Base-by-base conservation (phyloP, 441 rosid genomes). In the Populus trichocarpa region DNA sequence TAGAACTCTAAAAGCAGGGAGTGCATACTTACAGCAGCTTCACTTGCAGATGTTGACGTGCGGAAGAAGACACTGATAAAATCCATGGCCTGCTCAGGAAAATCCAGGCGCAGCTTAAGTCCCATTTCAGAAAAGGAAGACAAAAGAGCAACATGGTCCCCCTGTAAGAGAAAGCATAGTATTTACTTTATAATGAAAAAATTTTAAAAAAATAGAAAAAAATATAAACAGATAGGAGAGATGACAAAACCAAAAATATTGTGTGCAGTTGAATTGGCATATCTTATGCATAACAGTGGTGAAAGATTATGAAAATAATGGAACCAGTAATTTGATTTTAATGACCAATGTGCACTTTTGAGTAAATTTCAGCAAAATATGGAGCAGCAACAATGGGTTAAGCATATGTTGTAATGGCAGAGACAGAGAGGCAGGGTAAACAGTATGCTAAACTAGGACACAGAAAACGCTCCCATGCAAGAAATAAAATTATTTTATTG, bases 51-150 rank as follows among this genome's bases (percentile, higher is more conserved):
- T 23, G 93, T 90, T 72, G 99, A 90, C 57, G 89, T 84, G 71
- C 99, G 97, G 85, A 96, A 96, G 83, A 96, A 90, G 53, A 91
- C 68, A 83, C 85, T 84, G 75, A 97, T 85, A 76, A 93, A 86
- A 83, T 88, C 96, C 99, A 96, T 94, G 78, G 90, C 97, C 87
- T 96, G 99, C 82, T 96, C 97, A 67, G 99, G 99, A 74, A 92
- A 67, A 85, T 96, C 99, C 61, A 94, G 85, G 32, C 99, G 97
- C 87, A 96, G 85, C 86, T 83, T 92, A 81, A 94, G 96, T 81
- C 99, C 99, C 99, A 96, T 94, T 90, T 96, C 99, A 67, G 96
- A 79, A 80, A 96, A 89, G 85, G 99, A 97, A 69, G 99, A 96
- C 87, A 96, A 84, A 83, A 96, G 96, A 68, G 98, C 97, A 79